Evolutionary conservation across 2,329 filamentous ascomycete species (phyloP).

Genomic region (Septoria petroselini): DNA sequence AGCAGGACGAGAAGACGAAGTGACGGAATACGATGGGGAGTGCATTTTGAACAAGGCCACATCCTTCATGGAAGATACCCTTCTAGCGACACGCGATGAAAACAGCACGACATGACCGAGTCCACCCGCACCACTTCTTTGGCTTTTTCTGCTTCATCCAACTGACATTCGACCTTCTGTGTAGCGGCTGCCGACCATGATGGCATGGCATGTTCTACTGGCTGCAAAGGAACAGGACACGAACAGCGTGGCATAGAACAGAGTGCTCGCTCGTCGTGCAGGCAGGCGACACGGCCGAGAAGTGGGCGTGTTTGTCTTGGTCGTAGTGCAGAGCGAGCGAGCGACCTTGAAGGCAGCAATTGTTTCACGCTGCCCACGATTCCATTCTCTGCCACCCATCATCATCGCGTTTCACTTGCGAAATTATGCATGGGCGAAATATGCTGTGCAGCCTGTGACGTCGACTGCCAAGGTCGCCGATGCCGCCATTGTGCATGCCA

Average conservation of each 20-base stretch:
- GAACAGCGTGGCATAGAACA: slow-evolving; percentile 13
- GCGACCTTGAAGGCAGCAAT: slow-evolving; percentile 9
- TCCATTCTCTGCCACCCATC: too few species aligned
- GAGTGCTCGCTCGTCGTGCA: slow-evolving; percentile 5
- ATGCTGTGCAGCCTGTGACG: too few species aligned
- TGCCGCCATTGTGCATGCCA: neutral
- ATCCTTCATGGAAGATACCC: slow-evolving; percentile 27
- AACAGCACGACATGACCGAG: slow-evolving; percentile 14
- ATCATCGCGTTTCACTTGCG: too few species aligned
- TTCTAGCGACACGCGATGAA: slow-evolving; percentile 18
- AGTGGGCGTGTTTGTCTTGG: slow-evolving; percentile 1
- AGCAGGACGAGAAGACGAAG: slow-evolving; percentile 21
- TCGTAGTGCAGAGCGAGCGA: slow-evolving; percentile 9
- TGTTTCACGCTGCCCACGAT: neutral
- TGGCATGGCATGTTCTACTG: neutral
- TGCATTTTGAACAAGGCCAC: slow-evolving; percentile 12
- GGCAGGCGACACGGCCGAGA: slow-evolving; percentile 9
- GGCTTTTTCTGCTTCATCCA: neutral
- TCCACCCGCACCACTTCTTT: neutral
- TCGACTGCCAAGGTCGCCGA: neutral
- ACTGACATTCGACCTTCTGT: neutral
- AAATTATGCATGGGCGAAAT: too few species aligned
- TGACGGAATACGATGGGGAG: slow-evolving; percentile 8
- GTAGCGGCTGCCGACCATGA: neutral
- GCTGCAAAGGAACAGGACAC: slow-evolving; percentile 15